These are phyloP conservation scores for Colletotrichum sansevieriae DNA, from an alignment of 2,329 filamentous ascomycete species.

Conservation along the genomic window DNA sequence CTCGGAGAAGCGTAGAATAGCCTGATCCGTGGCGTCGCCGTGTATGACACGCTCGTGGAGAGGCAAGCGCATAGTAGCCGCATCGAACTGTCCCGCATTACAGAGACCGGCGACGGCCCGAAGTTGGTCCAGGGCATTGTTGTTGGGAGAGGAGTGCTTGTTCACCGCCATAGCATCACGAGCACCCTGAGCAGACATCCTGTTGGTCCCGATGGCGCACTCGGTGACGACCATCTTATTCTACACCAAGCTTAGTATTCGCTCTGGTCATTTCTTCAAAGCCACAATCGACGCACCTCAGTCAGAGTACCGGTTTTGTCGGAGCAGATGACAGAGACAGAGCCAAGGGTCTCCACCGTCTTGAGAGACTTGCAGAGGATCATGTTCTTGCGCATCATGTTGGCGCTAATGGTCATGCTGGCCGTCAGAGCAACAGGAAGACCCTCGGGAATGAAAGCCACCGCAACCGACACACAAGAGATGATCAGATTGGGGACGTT, in stretches of 20 bases:
- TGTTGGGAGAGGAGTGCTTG: conserved; percentile 46
- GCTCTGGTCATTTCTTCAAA: neutral
- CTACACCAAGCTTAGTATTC: conserved; percentile 48
- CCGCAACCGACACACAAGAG: conserved; percentile 77
- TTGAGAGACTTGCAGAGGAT: conserved; percentile 85
- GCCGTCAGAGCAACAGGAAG: conserved; percentile 78
- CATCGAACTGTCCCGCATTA: conserved; percentile 82
- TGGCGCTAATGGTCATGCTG: conserved; percentile 81
- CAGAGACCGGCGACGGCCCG: conserved; percentile 75
- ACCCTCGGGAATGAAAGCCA: conserved; percentile 83
- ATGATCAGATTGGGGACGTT: conserved; percentile 79
- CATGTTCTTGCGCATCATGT: conserved; percentile 81
- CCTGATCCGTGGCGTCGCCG: conserved; percentile 83
- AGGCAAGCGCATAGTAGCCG: conserved; percentile 69
- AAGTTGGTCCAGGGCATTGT: conserved; percentile 68
- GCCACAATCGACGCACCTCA: conserved; percentile 51
- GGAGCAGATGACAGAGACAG: conserved; percentile 80
- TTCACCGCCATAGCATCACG: conserved; percentile 53
- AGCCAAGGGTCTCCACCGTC: conserved; percentile 81
- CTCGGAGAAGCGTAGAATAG: conserved; percentile 79
- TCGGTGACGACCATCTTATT: conserved; percentile 82
- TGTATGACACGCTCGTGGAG: conserved; percentile 74
- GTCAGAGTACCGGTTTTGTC: conserved; percentile 83
- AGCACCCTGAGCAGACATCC: conserved; percentile 65
- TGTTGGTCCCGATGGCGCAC: conserved; percentile 68